These are phyloP conservation scores for Phytophthora megakarya DNA, from an alignment of 352 stramenopile species.

Conservation along the genomic window DNA sequence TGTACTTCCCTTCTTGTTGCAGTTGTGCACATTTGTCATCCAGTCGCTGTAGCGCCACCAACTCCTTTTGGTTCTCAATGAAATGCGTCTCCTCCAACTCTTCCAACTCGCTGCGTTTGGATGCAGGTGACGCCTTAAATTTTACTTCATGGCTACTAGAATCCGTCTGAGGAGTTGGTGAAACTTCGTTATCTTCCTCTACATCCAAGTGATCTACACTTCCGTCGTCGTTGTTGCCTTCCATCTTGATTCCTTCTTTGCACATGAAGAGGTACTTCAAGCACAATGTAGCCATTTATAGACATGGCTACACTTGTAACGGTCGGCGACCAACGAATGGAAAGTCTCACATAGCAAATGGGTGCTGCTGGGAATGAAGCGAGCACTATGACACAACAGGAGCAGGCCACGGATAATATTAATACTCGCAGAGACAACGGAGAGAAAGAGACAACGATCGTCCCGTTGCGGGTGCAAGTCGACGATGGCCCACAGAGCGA, in stretches of 20 bases:
- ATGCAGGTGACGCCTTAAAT: slow-evolving; percentile 2
- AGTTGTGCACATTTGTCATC: slow-evolving; percentile 90
- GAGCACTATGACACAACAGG: slow-evolving; percentile 7
- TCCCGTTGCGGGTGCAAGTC: slow-evolving; percentile 53
- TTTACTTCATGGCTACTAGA: slow-evolving; percentile 2
- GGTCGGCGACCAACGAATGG: slow-evolving; percentile 5
- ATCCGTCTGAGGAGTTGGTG: slow-evolving; percentile 11
- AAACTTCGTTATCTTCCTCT: background rate
- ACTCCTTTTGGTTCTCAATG: slow-evolving; percentile 81
- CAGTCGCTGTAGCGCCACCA: slow-evolving; percentile 88
- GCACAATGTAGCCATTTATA: slow-evolving; percentile 12
- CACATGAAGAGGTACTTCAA: slow-evolving; percentile 19
- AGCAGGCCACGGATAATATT: slow-evolving; percentile 10
- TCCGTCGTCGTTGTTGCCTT: background rate
- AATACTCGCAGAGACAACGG: slow-evolving; percentile 1
- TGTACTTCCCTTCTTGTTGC: slow-evolving; percentile 93
- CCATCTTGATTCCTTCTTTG: slow-evolving; percentile 12
- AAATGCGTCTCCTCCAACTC: slow-evolving; percentile 53
- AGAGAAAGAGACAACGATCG: slow-evolving; percentile 34
- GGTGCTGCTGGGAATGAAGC: slow-evolving; percentile 8
- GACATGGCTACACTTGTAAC: slow-evolving; percentile 24
- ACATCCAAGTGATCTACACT: slow-evolving; percentile 13
- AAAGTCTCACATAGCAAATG: slow-evolving; percentile 3
- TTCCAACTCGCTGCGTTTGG: slow-evolving; percentile 24
- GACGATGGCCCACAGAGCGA: slow-evolving; percentile 35